These are phyloP conservation scores for Fraxinus americana DNA, from an alignment of 257 asterid species.

Conservation along the genomic window DNA sequence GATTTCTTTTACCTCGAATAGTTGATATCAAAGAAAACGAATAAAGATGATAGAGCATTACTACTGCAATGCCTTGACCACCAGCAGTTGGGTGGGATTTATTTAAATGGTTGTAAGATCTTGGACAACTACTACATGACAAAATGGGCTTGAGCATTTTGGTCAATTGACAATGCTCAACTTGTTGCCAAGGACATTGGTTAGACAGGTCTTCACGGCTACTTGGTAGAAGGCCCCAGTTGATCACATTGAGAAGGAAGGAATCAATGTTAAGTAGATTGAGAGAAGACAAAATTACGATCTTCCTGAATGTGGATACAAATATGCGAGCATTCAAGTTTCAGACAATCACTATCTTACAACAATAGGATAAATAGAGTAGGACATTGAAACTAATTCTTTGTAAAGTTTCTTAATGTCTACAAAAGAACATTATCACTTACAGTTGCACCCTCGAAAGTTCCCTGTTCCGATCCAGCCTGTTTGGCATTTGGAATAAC, in stretches of 20 bases:
- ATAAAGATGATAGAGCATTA: slow-evolving; percentile 6
- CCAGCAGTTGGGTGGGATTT: slow-evolving; percentile 4
- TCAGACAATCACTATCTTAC: background rate
- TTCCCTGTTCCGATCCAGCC: slow-evolving; percentile 93
- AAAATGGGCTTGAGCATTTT: slow-evolving; percentile 11
- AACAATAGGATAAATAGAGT: background rate
- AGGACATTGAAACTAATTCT: background rate
- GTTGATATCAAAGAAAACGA: slow-evolving; percentile 10
- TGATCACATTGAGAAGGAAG: slow-evolving; percentile 1
- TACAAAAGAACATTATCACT: slow-evolving; percentile 38
- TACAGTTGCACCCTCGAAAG: slow-evolving; percentile 98
- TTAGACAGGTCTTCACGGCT: background rate
- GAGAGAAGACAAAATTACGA: slow-evolving; percentile 11
- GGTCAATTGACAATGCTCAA: slow-evolving; percentile 1
- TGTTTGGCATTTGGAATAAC: slow-evolving; percentile 92
- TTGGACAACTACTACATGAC: background rate
- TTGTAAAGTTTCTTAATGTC: slow-evolving; percentile 20
- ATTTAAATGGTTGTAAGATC: background rate
- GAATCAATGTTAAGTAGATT: background rate
- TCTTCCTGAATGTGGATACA: slow-evolving; percentile 7
- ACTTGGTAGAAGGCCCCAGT: slow-evolving; percentile 13
- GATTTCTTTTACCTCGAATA: background rate
- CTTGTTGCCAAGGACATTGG: background rate
- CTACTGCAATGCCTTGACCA: slow-evolving; percentile 6
- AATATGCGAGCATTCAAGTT: slow-evolving; percentile 1